These are phyloP conservation scores for Euptelea pleiosperma DNA, from an alignment of 164 flowering plant genomes.

Conservation along the genomic window DNA sequence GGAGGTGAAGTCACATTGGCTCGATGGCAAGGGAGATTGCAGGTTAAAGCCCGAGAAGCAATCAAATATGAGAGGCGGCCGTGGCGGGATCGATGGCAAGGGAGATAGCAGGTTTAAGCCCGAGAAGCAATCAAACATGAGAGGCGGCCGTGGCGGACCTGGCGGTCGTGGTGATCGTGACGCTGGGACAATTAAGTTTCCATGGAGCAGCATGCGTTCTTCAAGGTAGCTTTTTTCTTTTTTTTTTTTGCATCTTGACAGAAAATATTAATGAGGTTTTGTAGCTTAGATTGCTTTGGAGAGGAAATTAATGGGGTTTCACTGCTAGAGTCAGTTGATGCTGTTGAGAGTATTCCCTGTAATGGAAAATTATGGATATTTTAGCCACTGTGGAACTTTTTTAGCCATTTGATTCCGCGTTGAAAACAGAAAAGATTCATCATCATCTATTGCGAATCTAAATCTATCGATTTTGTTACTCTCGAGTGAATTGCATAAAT, in stretches of 20 bases:
- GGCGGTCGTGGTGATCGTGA: conserved; percentile 8
- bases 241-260: too few relatives aligned
- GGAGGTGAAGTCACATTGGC: conserved; percentile 48
- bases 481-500: too few relatives aligned
- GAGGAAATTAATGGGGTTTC: background rate
- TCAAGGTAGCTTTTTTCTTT: conserved; percentile 17
- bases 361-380: background rate
- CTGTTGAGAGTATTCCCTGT: too few relatives aligned
- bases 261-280: too few relatives aligned
- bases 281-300: background rate
- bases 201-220: conserved; percentile 53
- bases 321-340: background rate
- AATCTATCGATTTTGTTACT: too few relatives aligned
- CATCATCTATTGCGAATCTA: too few relatives aligned
- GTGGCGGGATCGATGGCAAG: too few relatives aligned
- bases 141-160: too few relatives aligned
- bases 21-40: conserved; percentile 30
- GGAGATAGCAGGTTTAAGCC: too few relatives aligned
- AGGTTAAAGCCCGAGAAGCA: conserved; percentile 10
- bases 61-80: background rate
- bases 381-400: background rate
- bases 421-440: too few relatives aligned
- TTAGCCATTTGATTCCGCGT: background rate
- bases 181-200: conserved; percentile 33
- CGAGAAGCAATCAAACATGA: too few relatives aligned